Conservation (phyloP, 1,284 basidiomycete species). For the Hypsizygus ulmarius region DNA sequence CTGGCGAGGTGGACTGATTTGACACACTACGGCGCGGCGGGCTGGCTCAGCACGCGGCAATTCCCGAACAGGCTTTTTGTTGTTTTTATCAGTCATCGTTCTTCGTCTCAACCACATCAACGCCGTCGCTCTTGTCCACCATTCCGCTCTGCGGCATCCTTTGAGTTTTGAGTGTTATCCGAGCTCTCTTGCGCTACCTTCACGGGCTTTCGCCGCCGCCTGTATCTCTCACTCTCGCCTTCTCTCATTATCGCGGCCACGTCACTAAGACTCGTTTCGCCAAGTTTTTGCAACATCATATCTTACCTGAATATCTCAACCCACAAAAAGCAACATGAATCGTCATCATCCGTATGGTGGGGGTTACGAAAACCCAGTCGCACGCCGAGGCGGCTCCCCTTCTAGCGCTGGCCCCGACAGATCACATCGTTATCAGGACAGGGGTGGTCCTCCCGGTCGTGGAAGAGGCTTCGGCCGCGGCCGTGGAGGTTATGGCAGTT, state of each 20-base stretch:
- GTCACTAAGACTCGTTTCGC: slow-evolving; percentile 25
- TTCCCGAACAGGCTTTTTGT: slow-evolving; percentile 26
- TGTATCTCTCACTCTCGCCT: slow-evolving; percentile 10
- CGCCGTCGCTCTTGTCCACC: slow-evolving; percentile 17
- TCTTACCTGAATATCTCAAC: slow-evolving; percentile 15
- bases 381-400: slow-evolving; percentile 59
- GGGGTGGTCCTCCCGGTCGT: slow-evolving; percentile 54
- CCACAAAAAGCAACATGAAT: slow-evolving; percentile 59
- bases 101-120: slow-evolving; percentile 28
- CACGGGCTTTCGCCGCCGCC: slow-evolving; percentile 6
- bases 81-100: slow-evolving; percentile 8
- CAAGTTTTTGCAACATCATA: slow-evolving; percentile 15
- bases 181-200: slow-evolving; percentile 11
- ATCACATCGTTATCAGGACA: slow-evolving; percentile 60
- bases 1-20: slow-evolving; percentile 16
- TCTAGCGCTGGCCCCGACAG: slow-evolving; percentile 70
- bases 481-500: slow-evolving; percentile 53
- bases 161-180: slow-evolving; percentile 17
- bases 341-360: slow-evolving; percentile 82
- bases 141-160: slow-evolving; percentile 7
- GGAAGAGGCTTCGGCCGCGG: slow-evolving; percentile 66
- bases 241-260: slow-evolving; percentile 21
- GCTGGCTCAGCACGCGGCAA: slow-evolving; percentile 19
- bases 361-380: slow-evolving; percentile 57
- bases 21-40: slow-evolving; percentile 6